phyloP scores from a whole-genome alignment of 2,329 filamentous ascomycete species.

The Setomelanomma holmii region DNA sequence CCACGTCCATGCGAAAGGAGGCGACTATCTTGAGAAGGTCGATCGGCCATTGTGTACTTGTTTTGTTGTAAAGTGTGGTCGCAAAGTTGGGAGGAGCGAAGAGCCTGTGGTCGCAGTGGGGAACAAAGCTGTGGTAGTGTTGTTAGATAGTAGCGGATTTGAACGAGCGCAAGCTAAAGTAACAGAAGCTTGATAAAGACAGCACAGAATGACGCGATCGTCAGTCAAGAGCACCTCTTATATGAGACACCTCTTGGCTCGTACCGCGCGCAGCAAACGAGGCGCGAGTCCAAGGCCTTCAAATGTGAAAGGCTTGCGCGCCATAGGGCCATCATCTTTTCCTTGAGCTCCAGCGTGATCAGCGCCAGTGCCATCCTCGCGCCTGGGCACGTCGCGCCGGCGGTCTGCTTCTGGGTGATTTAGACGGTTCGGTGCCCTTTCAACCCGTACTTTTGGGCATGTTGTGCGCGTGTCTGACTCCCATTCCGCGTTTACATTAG shows the following conservation, averaged over 20 bases:
- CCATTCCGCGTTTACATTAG: constrained; percentile 31
- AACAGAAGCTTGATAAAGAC: constrained; percentile 17
- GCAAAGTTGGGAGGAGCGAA: constrained; percentile 1
- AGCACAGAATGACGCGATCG: constrained; percentile 20
- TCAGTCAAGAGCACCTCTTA: constrained; percentile 16
- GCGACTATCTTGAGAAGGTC: constrained; percentile 32
- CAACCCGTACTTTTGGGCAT: constrained; percentile 14
- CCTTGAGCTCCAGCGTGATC: constrained; percentile 33
- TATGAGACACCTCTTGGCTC: constrained; percentile 20
- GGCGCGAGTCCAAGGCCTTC: constrained; percentile 17
- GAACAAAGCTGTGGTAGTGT: neutral
- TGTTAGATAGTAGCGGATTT: constrained; percentile 3
- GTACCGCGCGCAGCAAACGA: constrained; percentile 16
- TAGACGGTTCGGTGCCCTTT: constrained; percentile 10
- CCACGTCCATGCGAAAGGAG: constrained; percentile 73
- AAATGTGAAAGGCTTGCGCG: constrained; percentile 15
- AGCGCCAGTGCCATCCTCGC: constrained; percentile 24
- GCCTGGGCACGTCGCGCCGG: constrained; percentile 33
- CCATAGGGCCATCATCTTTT: constrained; percentile 21
- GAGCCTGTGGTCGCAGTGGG: neutral
- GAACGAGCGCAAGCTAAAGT: constrained; percentile 9
- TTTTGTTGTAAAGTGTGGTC: neutral
- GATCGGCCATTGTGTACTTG: constrained; percentile 26
- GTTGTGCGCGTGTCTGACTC: constrained; percentile 28
- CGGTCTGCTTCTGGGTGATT: constrained; percentile 18